A percentile compares a stretch with the other conserved stretches of the same genome.
Evolutionary conservation across 2,329 filamentous ascomycete genomes (phyloP).

Genomic region (Aspergillus novofumigatus): DNA sequence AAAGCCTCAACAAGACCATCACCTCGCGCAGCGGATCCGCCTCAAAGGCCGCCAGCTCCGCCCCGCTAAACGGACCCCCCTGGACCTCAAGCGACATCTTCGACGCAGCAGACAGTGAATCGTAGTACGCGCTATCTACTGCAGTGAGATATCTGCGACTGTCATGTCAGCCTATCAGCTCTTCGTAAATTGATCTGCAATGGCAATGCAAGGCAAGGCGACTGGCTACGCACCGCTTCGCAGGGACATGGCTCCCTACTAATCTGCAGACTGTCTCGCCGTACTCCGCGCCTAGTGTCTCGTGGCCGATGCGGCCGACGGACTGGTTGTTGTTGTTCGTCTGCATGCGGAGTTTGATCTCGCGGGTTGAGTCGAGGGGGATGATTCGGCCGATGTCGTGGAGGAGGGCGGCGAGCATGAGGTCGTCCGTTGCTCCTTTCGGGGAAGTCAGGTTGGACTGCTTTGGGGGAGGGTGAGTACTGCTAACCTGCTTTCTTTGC

Average conservation of each 20-base stretch:
- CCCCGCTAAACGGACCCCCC: constrained; percentile 32
- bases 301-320: constrained; percentile 37
- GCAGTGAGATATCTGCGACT: constrained; percentile 37
- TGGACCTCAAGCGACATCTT: constrained; percentile 37
- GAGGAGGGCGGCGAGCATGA: constrained; percentile 37
- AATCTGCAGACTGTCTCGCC: constrained; percentile 33
- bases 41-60: constrained; percentile 27
- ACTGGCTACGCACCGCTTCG: constrained; percentile 25
- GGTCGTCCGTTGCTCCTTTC: constrained; percentile 19
- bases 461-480: no score
- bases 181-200: no score
- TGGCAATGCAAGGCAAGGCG: no score
- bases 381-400: constrained; percentile 44
- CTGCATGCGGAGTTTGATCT: constrained; percentile 20
- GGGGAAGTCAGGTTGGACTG: background rate
- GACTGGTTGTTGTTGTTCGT: constrained; percentile 23
- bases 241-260: constrained; percentile 38
- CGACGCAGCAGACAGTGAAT: constrained; percentile 33
- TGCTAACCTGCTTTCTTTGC: constrained; percentile 22
- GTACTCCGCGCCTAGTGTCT: constrained; percentile 36
- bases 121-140: constrained; percentile 29
- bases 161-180: no score
- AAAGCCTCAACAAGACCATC: constrained; percentile 35
- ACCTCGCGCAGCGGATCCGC: constrained; percentile 30
- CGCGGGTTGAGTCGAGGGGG: constrained; percentile 28